Conservation (phyloP, 2,329 filamentous ascomycete species). For the Scedosporium aurantiacum region DNA sequence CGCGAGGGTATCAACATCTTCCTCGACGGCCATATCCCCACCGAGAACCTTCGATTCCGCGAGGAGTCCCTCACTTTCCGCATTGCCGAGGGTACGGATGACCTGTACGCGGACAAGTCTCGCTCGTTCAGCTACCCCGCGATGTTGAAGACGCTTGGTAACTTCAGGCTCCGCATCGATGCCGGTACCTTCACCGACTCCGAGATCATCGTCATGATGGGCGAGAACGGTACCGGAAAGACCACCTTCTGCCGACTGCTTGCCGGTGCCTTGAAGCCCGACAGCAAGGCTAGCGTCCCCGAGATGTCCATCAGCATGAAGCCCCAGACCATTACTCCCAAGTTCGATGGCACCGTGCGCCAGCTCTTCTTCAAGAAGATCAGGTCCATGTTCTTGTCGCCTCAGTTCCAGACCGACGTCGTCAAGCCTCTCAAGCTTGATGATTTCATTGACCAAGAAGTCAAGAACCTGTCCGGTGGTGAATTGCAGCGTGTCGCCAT, state of each 20-base stretch:
- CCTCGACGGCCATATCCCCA: constrained; percentile 94
- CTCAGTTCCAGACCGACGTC: constrained; percentile 98
- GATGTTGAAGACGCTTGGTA: constrained; percentile 88
- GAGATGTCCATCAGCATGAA: constrained; percentile 99
- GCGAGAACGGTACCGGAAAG: constrained; percentile 98
- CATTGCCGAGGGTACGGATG: constrained; percentile 79
- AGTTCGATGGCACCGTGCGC: constrained; percentile 92
- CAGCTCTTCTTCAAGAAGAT: constrained; percentile 99
- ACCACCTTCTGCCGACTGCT: constrained; percentile 97
- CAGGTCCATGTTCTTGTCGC: constrained; percentile 88
- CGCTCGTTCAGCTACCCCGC: constrained; percentile 78
- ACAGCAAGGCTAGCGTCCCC: constrained; percentile 65
- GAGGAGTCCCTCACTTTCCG: constrained; percentile 95
- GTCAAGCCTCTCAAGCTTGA: constrained; percentile 99
- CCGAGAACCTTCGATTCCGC: constrained; percentile 96
- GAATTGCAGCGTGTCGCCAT: constrained; percentile 99
- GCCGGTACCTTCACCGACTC: constrained; percentile 88
- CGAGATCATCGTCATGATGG: constrained; percentile 99
- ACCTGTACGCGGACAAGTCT: constrained; percentile 73
- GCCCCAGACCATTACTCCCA: constrained; percentile 97
- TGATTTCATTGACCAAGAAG: constrained; percentile 98
- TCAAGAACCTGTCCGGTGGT: constrained; percentile 97
- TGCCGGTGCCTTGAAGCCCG: constrained; percentile 86
- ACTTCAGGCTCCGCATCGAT: constrained; percentile 76
- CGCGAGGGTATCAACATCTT: constrained; percentile 99